phyloP scores from a whole-genome alignment of 768 basidiomycete species.

The Kwoniella pini region DNA sequence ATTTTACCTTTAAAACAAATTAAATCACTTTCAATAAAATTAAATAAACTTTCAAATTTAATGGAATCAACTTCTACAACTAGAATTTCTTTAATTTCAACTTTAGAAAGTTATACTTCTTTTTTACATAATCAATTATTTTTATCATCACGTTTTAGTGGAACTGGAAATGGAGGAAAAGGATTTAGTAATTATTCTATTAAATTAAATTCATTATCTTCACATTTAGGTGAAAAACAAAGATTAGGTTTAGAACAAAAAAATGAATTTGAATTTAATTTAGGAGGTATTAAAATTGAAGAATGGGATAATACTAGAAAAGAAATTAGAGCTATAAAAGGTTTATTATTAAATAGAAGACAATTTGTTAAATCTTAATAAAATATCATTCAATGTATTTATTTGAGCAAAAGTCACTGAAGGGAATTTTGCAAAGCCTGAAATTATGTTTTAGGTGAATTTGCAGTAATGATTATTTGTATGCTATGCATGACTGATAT shows the following conservation, averaged over 20 bases:
- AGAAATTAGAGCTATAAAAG: conserved; percentile 52
- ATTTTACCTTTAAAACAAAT: conserved; percentile 5
- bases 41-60: conserved; percentile 27
- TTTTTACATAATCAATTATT: conserved; percentile 39
- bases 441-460: too few relatives aligned
- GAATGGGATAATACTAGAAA: conserved; percentile 47
- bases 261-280: neutral
- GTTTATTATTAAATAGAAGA: conserved; percentile 48
- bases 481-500: too few relatives aligned
- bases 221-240: neutral
- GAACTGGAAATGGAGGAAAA: too few relatives aligned
- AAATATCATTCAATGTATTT: too few relatives aligned
- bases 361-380: conserved; percentile 20
- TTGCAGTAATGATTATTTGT: too few relatives aligned
- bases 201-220: too few relatives aligned
- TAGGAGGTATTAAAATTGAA: conserved; percentile 4
- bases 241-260: neutral
- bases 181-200: too few relatives aligned
- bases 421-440: too few relatives aligned
- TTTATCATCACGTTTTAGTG: too few relatives aligned
- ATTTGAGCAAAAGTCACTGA: too few relatives aligned
- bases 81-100: conserved; percentile 49
- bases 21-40: neutral
- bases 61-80: conserved; percentile 48
- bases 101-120: conserved; percentile 45